Evolutionary conservation across 768 basidiomycete species (phyloP).

Genomic region (Leccinum imitatum): DNA sequence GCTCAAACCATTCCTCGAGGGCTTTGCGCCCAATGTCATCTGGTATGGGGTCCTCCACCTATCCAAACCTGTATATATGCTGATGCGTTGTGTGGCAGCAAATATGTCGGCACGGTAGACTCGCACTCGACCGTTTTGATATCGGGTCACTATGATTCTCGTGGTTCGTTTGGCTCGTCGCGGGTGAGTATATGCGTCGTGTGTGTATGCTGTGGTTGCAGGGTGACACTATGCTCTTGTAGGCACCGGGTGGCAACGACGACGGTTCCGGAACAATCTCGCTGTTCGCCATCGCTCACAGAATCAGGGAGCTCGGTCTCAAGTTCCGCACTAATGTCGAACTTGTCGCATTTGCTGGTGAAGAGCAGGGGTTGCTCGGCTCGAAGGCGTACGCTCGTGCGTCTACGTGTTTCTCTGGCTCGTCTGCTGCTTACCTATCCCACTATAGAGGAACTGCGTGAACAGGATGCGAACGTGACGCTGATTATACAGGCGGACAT

Average conservation of each 20-base stretch:
- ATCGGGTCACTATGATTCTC: conserved; percentile 88
- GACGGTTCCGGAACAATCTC: conserved; percentile 66
- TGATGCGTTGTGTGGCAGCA: conserved; percentile 29
- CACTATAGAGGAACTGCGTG: conserved; percentile 56
- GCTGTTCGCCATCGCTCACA: conserved; percentile 76
- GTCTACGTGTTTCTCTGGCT: conserved; percentile 25
- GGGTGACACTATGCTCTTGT: background rate
- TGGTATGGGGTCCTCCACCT: conserved; percentile 47
- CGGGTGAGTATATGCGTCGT: conserved; percentile 26
- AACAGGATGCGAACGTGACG: conserved; percentile 61
- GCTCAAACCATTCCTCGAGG: conserved; percentile 60
- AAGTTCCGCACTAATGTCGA: conserved; percentile 77
- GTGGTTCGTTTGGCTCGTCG: conserved; percentile 84
- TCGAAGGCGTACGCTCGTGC: conserved; percentile 77
- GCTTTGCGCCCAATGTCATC: conserved; percentile 85
- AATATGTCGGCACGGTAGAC: conserved; percentile 48
- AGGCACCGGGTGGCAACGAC: conserved; percentile 57
- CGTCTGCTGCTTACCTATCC: background rate
- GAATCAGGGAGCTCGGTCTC: conserved; percentile 64
- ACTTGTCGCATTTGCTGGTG: conserved; percentile 83
- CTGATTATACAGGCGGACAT: conserved; percentile 92
- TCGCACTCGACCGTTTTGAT: conserved; percentile 66
- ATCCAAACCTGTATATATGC: background rate
- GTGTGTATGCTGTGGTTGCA: background rate
- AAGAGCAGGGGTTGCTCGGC: conserved; percentile 87